These are phyloP conservation scores for Pachysandra terminalis DNA, from an alignment of 164 flowering plant species.

Conservation along the genomic window DNA sequence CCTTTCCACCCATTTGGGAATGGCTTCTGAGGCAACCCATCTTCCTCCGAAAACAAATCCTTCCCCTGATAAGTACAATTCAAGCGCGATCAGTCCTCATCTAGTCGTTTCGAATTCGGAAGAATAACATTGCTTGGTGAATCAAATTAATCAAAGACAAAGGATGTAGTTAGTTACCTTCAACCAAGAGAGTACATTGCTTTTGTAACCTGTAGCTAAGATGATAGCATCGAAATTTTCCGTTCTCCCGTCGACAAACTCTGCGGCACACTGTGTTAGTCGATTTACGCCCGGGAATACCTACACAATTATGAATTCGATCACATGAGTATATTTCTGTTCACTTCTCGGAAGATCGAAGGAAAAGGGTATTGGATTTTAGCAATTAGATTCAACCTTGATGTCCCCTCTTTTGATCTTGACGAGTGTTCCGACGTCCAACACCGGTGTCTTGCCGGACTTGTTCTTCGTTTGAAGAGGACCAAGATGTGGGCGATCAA, in stretches of 20 bases:
- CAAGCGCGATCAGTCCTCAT: neutral
- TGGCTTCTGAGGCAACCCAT: constrained; percentile 48
- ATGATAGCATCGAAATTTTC: constrained; percentile 72
- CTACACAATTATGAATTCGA: constrained; percentile 23
- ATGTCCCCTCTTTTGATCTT: constrained; percentile 73
- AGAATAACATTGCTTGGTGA: neutral
- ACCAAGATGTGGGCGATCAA: constrained; percentile 63
- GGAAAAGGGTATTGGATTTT: no score
- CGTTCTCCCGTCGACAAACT: constrained; percentile 56
- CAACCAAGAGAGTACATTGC: constrained; percentile 81
- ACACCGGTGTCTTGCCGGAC: constrained; percentile 86
- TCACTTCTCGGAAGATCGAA: no score
- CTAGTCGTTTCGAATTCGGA: neutral
- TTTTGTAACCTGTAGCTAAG: constrained; percentile 84
- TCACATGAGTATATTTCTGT: neutral
- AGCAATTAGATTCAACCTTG: no score
- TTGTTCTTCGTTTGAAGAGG: constrained; percentile 71
- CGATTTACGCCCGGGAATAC: constrained; percentile 50
- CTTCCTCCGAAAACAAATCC: constrained; percentile 42
- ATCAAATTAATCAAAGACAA: no score
- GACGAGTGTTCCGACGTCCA: constrained; percentile 86
- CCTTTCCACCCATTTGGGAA: constrained; percentile 77
- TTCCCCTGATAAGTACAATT: constrained; percentile 34
- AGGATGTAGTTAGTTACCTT: constrained; percentile 38
- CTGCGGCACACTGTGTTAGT: constrained; percentile 36